Conservation (phyloP, 192 early-diverging fungal species). For the Podila minutissima region DNA sequence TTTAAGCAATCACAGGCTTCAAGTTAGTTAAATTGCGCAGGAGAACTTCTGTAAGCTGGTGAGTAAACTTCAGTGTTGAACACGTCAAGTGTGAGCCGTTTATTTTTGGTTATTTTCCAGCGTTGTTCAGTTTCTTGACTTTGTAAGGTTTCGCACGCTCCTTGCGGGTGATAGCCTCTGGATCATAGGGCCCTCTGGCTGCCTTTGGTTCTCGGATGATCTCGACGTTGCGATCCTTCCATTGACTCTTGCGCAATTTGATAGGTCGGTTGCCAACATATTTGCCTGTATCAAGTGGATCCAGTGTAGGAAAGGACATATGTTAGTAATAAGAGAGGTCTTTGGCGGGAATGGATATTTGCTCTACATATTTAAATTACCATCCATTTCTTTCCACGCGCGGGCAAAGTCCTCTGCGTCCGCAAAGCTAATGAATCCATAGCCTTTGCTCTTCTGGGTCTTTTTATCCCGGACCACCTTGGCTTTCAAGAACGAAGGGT, state of each 20-base stretch:
- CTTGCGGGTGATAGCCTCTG: conserved; percentile 23
- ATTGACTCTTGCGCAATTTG: conserved; percentile 91
- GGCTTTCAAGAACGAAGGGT: conserved; percentile 82
- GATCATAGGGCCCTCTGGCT: conserved; percentile 34
- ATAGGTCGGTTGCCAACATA: conserved; percentile 96
- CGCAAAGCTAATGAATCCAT: conserved; percentile 94
- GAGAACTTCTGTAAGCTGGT: background rate
- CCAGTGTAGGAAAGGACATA: background rate
- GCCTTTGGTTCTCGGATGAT: conserved; percentile 50
- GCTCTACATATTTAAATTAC: conserved; percentile 46
- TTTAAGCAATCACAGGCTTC: conserved; percentile 3
- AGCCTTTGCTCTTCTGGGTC: conserved; percentile 89
- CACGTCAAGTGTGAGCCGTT: too few species aligned
- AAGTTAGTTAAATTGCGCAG: background rate
- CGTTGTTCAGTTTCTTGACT: conserved; percentile 49
- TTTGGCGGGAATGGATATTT: background rate
- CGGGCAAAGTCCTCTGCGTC: conserved; percentile 91
- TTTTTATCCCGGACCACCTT: conserved; percentile 88
- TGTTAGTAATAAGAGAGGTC: background rate
- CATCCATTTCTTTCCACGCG: conserved; percentile 96
- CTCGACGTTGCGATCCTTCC: conserved; percentile 91
- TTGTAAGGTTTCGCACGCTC: conserved; percentile 51
- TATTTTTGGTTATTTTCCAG: conserved; percentile 31
- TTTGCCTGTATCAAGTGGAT: conserved; percentile 68
- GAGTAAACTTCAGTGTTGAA: too few species aligned